Conservation (phyloP, 192 early-diverging fungal species). For the Coemansia sp. region DNA sequence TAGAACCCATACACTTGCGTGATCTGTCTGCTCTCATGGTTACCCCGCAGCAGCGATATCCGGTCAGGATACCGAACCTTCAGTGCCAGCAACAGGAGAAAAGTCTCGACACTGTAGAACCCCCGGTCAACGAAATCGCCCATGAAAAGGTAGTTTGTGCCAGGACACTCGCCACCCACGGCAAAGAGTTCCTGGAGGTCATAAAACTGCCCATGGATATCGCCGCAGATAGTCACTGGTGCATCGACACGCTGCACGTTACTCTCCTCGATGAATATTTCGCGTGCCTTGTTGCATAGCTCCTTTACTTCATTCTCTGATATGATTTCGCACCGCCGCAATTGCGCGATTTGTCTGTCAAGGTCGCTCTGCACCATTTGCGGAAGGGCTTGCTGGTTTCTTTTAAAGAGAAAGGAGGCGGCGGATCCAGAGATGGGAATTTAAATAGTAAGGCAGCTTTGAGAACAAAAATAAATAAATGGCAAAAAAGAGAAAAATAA, state of each 20-base stretch:
- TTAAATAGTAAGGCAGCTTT: conserved; percentile 9
- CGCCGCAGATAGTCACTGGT: conserved; percentile 93
- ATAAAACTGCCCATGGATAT: conserved; percentile 98
- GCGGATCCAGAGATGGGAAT: conserved; percentile 5
- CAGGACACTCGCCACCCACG: conserved; percentile 92
- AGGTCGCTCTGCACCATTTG: conserved; percentile 54
- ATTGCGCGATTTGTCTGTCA: conserved; percentile 79
- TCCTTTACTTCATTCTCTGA: conserved; percentile 90
- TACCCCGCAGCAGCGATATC: conserved; percentile 90
- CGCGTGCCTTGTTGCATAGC: conserved; percentile 90
- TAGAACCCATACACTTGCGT: conserved; percentile 99
- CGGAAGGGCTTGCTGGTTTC: too few relatives aligned
- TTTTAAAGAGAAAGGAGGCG: too few relatives aligned
- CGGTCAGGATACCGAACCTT: conserved; percentile 93
- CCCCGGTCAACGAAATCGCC: conserved; percentile 97
- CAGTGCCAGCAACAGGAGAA: conserved; percentile 88
- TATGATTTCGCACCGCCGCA: conserved; percentile 88
- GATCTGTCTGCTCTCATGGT: conserved; percentile 91
- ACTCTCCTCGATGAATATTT: conserved; percentile 93
- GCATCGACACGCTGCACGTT: conserved; percentile 95
- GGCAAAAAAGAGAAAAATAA: too few relatives aligned
- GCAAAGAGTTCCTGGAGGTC: conserved; percentile 92
- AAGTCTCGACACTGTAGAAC: conserved; percentile 96
- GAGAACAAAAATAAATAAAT: conserved; percentile 1
- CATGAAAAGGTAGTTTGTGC: conserved; percentile 98